A percentile compares a stretch with the other conserved stretches of the same genome.
phyloP scores from a whole-genome alignment of 768 basidiomycete genomes.

The Pholiota conissans region DNA sequence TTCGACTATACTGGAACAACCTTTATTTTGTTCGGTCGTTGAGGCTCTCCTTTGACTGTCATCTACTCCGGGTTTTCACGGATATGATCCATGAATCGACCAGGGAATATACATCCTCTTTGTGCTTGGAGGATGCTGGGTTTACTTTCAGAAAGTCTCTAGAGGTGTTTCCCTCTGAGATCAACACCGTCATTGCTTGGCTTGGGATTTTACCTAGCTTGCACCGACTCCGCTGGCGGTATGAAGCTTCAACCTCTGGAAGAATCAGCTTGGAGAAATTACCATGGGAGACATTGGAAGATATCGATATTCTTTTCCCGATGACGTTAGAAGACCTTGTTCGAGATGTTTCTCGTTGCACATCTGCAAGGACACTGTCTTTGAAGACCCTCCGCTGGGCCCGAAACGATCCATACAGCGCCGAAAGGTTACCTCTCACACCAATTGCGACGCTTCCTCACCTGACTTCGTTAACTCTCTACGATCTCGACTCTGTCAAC shows the following conservation, averaged over 20 bases:
- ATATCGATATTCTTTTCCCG: neutral
- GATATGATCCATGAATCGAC: neutral
- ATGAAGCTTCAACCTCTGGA: neutral
- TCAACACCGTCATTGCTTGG: neutral
- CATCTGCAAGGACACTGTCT: neutral
- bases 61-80: neutral
- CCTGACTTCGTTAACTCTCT: neutral
- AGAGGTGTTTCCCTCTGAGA: neutral
- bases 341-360: neutral
- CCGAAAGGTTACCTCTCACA: neutral
- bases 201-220: neutral
- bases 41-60: neutral
- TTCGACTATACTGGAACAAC: slow-evolving; percentile 2
- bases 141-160: neutral
- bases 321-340: neutral
- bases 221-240: neutral
- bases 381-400: neutral
- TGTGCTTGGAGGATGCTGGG: slow-evolving; percentile 1
- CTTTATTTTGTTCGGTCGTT: neutral
- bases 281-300: neutral
- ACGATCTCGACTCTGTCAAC: neutral
- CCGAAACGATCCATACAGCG: neutral
- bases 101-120: neutral
- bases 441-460: neutral
- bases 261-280: neutral